phyloP scores from a whole-genome alignment of 371 early-diverging fungal species.

The Mortierella sp. region DNA sequence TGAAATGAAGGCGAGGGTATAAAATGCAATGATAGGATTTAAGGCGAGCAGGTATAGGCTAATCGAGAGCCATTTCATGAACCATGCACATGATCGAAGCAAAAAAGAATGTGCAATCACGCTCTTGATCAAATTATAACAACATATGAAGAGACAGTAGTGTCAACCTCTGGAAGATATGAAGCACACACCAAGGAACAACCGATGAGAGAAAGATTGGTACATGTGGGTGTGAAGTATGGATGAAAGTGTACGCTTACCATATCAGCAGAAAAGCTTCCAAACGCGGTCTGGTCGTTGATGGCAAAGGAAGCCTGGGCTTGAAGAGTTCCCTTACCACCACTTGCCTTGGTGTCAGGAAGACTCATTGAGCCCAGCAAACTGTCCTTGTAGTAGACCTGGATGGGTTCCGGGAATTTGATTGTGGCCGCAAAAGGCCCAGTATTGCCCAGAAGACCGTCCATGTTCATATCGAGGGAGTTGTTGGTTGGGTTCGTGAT shows the following conservation, averaged over 20 bases:
- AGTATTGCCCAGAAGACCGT: slow-evolving; percentile 59
- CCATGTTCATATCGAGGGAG: slow-evolving; percentile 61
- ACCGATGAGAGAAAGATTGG: neutral
- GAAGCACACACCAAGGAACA: neutral
- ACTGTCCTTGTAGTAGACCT: slow-evolving; percentile 58
- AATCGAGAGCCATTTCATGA: neutral
- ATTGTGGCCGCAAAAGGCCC: slow-evolving; percentile 66
- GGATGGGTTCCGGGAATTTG: slow-evolving; percentile 59
- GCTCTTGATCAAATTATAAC: no score
- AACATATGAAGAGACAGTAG: no score
- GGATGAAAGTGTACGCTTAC: slow-evolving; percentile 38
- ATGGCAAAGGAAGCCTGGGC: slow-evolving; percentile 61
- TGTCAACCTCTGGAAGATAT: no score
- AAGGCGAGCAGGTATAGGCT: neutral
- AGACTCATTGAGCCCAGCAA: slow-evolving; percentile 62
- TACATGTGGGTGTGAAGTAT: neutral
- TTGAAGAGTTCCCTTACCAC: slow-evolving; percentile 58
- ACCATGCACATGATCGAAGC: neutral
- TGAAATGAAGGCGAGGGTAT: neutral
- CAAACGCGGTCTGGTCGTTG: slow-evolving; percentile 59
- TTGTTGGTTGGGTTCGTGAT: slow-evolving; percentile 61
- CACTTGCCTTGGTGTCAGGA: slow-evolving; percentile 60
- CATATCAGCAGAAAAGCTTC: slow-evolving; percentile 64
- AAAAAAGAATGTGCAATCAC: neutral
- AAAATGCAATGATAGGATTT: neutral